Conservation (phyloP, 2,329 filamentous ascomycete genomes). For the Claviceps maximensis region DNA sequence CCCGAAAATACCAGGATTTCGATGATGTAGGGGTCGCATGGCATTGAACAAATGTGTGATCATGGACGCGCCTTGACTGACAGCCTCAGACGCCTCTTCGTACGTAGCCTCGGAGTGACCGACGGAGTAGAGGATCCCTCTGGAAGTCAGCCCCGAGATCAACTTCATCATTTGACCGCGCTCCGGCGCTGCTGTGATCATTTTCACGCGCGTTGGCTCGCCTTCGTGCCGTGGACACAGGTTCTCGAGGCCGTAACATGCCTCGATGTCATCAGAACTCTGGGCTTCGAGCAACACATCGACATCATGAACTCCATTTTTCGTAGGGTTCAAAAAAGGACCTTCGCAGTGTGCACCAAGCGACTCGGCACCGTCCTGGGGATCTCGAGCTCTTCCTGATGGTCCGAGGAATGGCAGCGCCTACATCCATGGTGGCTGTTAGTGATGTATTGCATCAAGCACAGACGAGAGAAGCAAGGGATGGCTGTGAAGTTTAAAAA, state of each 20-base stretch:
- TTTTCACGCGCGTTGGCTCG: conserved; percentile 43
- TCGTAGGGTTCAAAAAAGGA: conserved; percentile 69
- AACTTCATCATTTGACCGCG: conserved; percentile 53
- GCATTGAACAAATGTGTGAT: conserved; percentile 92
- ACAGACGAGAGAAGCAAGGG: no score
- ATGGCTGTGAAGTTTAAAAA: no score
- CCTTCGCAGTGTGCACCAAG: conserved; percentile 86
- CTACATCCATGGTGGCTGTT: conserved; percentile 15
- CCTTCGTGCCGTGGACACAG: conserved; percentile 30
- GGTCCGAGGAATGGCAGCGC: conserved; percentile 67
- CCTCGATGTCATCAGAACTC: conserved; percentile 50
- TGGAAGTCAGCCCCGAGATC: conserved; percentile 51
- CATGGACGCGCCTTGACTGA: conserved; percentile 69
- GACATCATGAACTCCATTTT: conserved; percentile 75
- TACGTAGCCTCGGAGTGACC: conserved; percentile 83
- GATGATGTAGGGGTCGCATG: conserved; percentile 81
- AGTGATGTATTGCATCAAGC: background rate
- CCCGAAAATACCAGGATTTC: conserved; percentile 83
- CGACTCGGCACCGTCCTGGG: conserved; percentile 66
- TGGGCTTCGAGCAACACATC: conserved; percentile 55
- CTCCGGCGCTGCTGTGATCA: conserved; percentile 82
- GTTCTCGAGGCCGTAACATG: conserved; percentile 62
- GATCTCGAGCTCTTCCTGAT: conserved; percentile 44
- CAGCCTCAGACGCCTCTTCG: conserved; percentile 60
- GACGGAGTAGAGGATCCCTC: conserved; percentile 64